Percentiles rank a stretch among this genome's conserved stretches.
These are phyloP conservation scores for Halteria grandinella DNA, from an alignment of 73 alveolate genomes.

Conservation along the genomic window DNA sequence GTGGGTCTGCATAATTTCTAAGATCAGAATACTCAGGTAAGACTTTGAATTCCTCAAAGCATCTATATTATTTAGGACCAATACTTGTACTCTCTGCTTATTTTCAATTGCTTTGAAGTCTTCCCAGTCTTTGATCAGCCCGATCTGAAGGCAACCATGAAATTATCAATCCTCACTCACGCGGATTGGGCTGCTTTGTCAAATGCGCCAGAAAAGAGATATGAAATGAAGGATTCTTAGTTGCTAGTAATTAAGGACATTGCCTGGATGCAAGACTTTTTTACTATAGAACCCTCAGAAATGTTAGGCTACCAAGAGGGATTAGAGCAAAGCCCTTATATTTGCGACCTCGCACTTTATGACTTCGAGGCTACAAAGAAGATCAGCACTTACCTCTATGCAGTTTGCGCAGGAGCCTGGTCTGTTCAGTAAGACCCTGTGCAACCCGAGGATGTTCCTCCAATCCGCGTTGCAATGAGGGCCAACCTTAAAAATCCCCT, in stretches of 20 bases:
- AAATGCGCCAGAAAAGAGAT: slow-evolving; percentile 68
- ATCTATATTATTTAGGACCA: too few species aligned
- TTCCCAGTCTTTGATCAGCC: slow-evolving; percentile 70
- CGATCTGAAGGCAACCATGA: slow-evolving; percentile 65
- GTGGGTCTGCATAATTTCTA: too few species aligned
- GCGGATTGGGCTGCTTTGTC: slow-evolving; percentile 93
- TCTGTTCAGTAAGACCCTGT: too few species aligned
- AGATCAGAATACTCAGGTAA: too few species aligned
- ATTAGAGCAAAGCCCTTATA: slow-evolving; percentile 7
- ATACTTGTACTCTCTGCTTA: slow-evolving; percentile 45
- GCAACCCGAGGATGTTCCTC: too few species aligned
- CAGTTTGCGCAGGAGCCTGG: slow-evolving; percentile 76
- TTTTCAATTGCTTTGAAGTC: slow-evolving; percentile 40
- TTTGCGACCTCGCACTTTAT: slow-evolving; percentile 37
- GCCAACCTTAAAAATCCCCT: background rate
- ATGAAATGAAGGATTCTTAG: background rate
- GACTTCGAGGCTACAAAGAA: slow-evolving; percentile 66
- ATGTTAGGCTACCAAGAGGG: too few species aligned
- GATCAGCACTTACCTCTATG: slow-evolving; percentile 75
- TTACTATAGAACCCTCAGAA: too few species aligned
- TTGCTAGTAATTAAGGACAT: background rate
- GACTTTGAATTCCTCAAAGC: too few species aligned
- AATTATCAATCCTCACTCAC: slow-evolving; percentile 81
- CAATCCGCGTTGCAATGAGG: background rate
- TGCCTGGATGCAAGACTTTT: background rate